Percentiles rank a stretch among this genome's conserved stretches.
These are phyloP conservation scores for Oryza australiensis DNA, from an alignment of 176 grass and related monocot species.

Conservation along the genomic window DNA sequence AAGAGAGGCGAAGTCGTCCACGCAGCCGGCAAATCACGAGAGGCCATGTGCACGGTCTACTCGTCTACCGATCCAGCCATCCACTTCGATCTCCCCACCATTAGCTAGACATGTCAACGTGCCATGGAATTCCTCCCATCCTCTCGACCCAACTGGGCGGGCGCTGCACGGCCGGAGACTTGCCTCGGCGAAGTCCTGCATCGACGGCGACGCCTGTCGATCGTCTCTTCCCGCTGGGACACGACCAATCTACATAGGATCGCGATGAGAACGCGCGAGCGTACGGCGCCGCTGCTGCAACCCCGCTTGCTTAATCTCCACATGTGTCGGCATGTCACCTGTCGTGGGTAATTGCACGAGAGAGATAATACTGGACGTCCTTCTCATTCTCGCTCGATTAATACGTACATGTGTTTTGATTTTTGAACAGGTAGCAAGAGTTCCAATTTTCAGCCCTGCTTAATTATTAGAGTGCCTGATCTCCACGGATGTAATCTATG, in stretches of 20 bases:
- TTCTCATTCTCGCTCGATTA: constrained; percentile 19
- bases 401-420: background rate
- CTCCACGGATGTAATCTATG: background rate
- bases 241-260: constrained; percentile 3
- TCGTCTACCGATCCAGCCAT: background rate
- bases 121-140: background rate
- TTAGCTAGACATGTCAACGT: background rate
- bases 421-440: background rate
- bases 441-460: too few relatives aligned
- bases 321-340: constrained; percentile 5
- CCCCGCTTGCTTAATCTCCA: background rate
- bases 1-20: constrained; percentile 30
- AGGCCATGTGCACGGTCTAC: constrained; percentile 12
- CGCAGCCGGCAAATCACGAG: constrained; percentile 14
- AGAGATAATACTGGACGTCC: background rate
- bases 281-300: background rate
- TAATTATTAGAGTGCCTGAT: background rate
- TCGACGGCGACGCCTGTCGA: constrained; percentile 18
- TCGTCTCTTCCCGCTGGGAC: constrained; percentile 22
- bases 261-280: constrained; percentile 2
- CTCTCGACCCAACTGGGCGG: background rate
- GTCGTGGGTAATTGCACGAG: background rate
- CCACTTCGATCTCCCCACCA: background rate
- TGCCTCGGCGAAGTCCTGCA: background rate
- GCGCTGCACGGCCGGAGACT: constrained; percentile 24